Evolutionary conservation across 2,329 filamentous ascomycete species (phyloP).

Genomic region (Diplocarpon rosae): DNA sequence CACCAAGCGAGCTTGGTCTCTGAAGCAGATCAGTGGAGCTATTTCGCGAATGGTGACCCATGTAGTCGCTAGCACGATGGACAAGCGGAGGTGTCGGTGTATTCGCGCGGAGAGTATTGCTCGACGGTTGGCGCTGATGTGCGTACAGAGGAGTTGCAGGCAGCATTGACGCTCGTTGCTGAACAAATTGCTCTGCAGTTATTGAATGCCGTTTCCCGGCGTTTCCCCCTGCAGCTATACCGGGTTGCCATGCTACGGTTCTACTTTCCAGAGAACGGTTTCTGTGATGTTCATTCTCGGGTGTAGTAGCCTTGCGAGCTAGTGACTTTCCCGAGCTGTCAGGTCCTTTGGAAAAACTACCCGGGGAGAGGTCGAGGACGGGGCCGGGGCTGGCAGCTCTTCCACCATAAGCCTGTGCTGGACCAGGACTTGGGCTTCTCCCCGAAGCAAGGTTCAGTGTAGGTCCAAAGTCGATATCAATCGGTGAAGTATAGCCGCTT

Average conservation of each 20-base stretch:
- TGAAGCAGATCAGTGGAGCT: constrained; percentile 37
- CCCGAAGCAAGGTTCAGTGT: constrained; percentile 46
- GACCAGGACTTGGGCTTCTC: constrained; percentile 38
- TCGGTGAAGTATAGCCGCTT: constrained; percentile 23
- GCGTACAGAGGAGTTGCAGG: constrained; percentile 43
- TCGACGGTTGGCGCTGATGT: constrained; percentile 48
- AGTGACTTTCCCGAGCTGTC: constrained; percentile 28
- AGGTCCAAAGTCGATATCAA: constrained; percentile 79
- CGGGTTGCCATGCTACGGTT: constrained; percentile 72
- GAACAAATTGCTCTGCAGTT: constrained; percentile 73
- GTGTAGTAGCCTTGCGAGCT: constrained; percentile 30
- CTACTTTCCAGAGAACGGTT: constrained; percentile 45
- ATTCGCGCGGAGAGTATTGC: constrained; percentile 34
- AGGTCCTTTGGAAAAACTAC: constrained; percentile 18
- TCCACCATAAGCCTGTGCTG: constrained; percentile 36
- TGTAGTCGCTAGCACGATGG: constrained; percentile 29
- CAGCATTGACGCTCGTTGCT: constrained; percentile 56
- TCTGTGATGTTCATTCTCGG: constrained; percentile 30
- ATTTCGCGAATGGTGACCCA: constrained; percentile 32
- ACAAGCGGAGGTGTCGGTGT: constrained; percentile 34
- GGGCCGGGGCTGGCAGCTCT: constrained; percentile 41
- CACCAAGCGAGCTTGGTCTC: constrained; percentile 47
- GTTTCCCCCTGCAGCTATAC: constrained; percentile 40
- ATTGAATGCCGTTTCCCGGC: constrained; percentile 36
- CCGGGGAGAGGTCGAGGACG: constrained; percentile 32